Evolutionary conservation across 768 basidiomycete species (phyloP), one percentile per base, ranked within the genome.

Genomic region (Podaxis sp.): DNA sequence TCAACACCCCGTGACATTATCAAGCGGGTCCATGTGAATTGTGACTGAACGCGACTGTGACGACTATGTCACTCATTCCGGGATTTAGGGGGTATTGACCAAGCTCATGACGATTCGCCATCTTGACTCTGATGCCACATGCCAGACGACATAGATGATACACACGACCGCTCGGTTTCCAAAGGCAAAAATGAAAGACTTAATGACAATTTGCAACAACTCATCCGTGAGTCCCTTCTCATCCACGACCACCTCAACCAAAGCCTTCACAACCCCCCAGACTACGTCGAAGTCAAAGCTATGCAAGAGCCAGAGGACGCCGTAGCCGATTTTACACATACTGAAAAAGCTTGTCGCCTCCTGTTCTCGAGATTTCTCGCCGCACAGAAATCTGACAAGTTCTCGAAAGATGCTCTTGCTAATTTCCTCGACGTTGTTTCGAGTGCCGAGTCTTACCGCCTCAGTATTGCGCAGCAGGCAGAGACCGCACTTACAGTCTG

Each of bases 31-130:
- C 57, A 66, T 53, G 49, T 42, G 48, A 33, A 22, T n/a, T 59
- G 66, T 67, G 66, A 67, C 63, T 39, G 33, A 59, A 40, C 66
- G 66, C 53, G 63, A 58, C 33, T 12, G 66, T 64, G 59, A 51
- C 24, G 19, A 8, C 12, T 15, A 19, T 46, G 44, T 46, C n/a
- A 46, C 44, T 28, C 24, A 51, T 15, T 6, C 24, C 51, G 7
- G 11, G 24, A 17, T 17, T 39, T 17, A 52, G 59, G 59, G 59
- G 59, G 59, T n/a, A 40, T 46, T 57, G 54, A 42, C 39, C 15
- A 22, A 51, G 9, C 19, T 51, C 42, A 51, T 22, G 24, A 51
- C 30, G 44, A 30, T 49, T 13, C 30, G 4, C 17, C 42, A 12
- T 42, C 40, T 36, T 19, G 53, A 57, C 58, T 19, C 19, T 26